Percentiles rank a stretch among this genome's conserved stretches.
phyloP scores from a whole-genome alignment of 2,329 filamentous ascomycete species.

The Calonectria pauciramosa region DNA sequence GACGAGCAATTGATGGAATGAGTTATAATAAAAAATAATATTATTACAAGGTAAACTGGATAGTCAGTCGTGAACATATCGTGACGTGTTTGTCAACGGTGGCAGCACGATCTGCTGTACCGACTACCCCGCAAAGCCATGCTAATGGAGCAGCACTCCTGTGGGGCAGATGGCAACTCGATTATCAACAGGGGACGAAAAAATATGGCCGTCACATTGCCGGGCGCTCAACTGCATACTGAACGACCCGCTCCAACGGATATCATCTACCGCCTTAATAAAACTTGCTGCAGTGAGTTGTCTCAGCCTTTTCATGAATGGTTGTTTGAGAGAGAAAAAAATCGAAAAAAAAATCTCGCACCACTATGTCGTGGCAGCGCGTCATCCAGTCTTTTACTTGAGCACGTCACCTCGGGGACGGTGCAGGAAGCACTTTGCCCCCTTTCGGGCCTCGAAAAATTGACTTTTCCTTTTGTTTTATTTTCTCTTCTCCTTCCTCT shows the following conservation, averaged over 20 bases:
- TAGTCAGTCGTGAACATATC: background rate
- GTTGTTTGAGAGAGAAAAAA: background rate
- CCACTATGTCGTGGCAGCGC: background rate
- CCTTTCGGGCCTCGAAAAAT: background rate
- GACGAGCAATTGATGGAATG: background rate
- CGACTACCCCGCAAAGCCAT: constrained; percentile 20
- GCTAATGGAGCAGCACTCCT: background rate
- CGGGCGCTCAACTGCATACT: background rate
- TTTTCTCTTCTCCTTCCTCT: background rate
- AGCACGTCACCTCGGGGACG: background rate
- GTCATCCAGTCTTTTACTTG: background rate
- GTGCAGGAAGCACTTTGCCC: background rate
- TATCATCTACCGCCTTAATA: background rate
- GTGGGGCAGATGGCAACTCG: background rate
- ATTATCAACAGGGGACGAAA: background rate
- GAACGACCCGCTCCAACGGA: background rate
- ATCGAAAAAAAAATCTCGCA: background rate
- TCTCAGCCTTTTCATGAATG: background rate
- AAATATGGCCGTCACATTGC: constrained; percentile 13
- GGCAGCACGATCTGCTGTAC: background rate
- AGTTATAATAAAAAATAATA: background rate
- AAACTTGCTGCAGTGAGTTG: background rate
- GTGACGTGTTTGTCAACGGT: constrained; percentile 1
- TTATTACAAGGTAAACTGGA: background rate
- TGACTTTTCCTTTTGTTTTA: background rate